Evolutionary conservation across 257 asterid species (phyloP), one percentile per base, ranked within the genome.

Genomic region (Salvia rosmarinus): DNA sequence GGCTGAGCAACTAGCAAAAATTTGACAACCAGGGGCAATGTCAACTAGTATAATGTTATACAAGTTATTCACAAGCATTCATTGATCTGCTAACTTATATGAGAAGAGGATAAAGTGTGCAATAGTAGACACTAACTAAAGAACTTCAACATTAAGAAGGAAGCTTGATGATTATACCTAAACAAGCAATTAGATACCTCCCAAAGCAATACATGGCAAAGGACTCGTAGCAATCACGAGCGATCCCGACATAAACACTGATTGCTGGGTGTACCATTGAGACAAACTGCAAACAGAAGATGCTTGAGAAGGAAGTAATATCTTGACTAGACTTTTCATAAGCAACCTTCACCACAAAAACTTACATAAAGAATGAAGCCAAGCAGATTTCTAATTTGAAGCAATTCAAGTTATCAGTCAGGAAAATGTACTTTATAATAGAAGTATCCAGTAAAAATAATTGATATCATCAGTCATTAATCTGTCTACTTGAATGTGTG

Each of bases 181-280:
- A 81, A 81, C 96, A 91, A 44, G 99, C 99, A 64, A 95, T 75
- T 54, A 95, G 91, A 78, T 91, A 95, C 85, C 99, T 91, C 81
- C 99, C 98, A 81, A 95, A 95, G 92, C 98, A 95, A 71, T 95
- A 95, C 99, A 95, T 95, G 69, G 99, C 99, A 82, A 95, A 88
- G 66, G 99, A 88, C 78, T 95, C 99, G 79, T 95, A 91, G 83
- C 99, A 87, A 77, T 95, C 99, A 70, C 98, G 99, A 52, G 88
- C 89, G 81, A 95, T 95, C 83, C 83, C 98, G 2, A 95, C 83
- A 60, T 89, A 81, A 71, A 95, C 98, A 65, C 95, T 91, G 34
- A 91, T 89, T 34, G 89, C 77, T 43, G 99, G 99, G 77, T 91
- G 85, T 63, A 89, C 79, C 87, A 95, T 78, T 1, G 99, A 91